phyloP scores from a whole-genome alignment of 2,329 filamentous ascomycete genomes.

The Pseudocercospora eumusae region DNA sequence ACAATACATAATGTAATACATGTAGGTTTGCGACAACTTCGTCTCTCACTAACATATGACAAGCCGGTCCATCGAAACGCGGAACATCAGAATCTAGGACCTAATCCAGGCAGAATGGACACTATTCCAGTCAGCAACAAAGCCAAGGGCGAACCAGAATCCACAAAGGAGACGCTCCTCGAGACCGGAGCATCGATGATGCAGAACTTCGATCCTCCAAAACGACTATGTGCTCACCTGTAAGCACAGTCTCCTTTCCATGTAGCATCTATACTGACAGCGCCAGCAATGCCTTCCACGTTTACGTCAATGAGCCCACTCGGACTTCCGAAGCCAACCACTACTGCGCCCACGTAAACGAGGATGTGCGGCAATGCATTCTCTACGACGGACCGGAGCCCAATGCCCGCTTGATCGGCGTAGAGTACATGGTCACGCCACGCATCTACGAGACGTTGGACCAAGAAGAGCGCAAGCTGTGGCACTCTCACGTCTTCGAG shows the following conservation, averaged over 20 bases:
- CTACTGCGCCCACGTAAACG: slow-evolving; percentile 77
- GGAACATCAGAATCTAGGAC: too few relatives aligned
- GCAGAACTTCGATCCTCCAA: slow-evolving; percentile 69
- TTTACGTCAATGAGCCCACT: slow-evolving; percentile 71
- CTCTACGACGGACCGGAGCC: slow-evolving; percentile 72
- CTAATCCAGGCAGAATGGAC: slow-evolving; percentile 27
- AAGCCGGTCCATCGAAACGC: too few relatives aligned
- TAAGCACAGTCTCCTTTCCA: not conserved
- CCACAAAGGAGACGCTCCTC: slow-evolving; percentile 58
- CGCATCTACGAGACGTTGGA: slow-evolving; percentile 67
- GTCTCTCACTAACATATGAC: too few relatives aligned
- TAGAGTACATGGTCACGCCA: slow-evolving; percentile 84
- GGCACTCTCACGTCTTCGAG: slow-evolving; percentile 77
- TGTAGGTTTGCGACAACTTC: not conserved
- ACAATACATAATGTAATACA: too few relatives aligned
- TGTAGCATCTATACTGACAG: not conserved
- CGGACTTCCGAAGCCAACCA: slow-evolving; percentile 76
- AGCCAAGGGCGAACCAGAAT: slow-evolving; percentile 54
- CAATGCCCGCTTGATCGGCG: slow-evolving; percentile 73
- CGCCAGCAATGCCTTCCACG: slow-evolving; percentile 72
- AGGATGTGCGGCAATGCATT: slow-evolving; percentile 81
- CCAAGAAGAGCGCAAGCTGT: slow-evolving; percentile 68
- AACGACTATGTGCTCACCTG: slow-evolving; percentile 75
- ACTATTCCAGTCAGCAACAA: slow-evolving; percentile 44
- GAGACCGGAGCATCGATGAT: slow-evolving; percentile 62